Percentiles rank a stretch among this genome's conserved stretches.
phyloP scores from a whole-genome alignment of 1,284 basidiomycete species.

The Tremellales sp. region DNA sequence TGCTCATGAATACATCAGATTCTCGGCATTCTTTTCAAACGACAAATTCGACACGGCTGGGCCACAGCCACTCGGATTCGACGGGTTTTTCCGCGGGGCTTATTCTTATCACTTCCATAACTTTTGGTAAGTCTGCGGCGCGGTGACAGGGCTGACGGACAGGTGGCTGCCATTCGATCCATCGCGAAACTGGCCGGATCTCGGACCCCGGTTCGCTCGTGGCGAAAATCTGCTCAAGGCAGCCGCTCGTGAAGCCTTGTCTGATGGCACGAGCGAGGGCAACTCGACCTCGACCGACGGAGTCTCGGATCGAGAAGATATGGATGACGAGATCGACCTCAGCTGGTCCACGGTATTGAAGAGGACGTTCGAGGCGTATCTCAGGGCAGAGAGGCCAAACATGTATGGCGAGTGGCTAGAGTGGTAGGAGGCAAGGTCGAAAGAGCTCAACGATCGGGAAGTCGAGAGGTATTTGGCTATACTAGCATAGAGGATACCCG shows the following conservation, averaged over 20 bases:
- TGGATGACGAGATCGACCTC: constrained; percentile 63
- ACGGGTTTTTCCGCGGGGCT: constrained; percentile 80
- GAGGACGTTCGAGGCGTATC: constrained; percentile 81
- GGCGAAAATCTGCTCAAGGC: constrained; percentile 60
- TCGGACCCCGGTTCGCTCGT: constrained; percentile 70
- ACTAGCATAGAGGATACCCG: too few species aligned
- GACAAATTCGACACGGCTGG: constrained; percentile 64
- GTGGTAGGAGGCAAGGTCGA: constrained; percentile 29
- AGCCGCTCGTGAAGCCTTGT: constrained; percentile 34
- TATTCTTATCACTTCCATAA: constrained; percentile 86
- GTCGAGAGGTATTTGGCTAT: too few species aligned
- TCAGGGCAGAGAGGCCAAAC: constrained; percentile 81
- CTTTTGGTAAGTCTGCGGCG: constrained; percentile 57
- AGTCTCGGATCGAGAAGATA: constrained; percentile 28
- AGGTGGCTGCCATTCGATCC: constrained; percentile 95
- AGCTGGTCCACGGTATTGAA: constrained; percentile 88
- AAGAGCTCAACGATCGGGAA: too few species aligned
- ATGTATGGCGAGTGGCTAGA: constrained; percentile 80
- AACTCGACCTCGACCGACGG: constrained; percentile 1
- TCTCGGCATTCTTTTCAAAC: constrained; percentile 75
- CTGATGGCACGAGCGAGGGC: constrained; percentile 16
- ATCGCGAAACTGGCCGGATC: constrained; percentile 82
- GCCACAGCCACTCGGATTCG: constrained; percentile 71
- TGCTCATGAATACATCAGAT: constrained; percentile 50
- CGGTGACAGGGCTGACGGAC: constrained; percentile 2